phyloP scores from a whole-genome alignment of 2,329 filamentous ascomycete species.

The Fusarium metavorans region DNA sequence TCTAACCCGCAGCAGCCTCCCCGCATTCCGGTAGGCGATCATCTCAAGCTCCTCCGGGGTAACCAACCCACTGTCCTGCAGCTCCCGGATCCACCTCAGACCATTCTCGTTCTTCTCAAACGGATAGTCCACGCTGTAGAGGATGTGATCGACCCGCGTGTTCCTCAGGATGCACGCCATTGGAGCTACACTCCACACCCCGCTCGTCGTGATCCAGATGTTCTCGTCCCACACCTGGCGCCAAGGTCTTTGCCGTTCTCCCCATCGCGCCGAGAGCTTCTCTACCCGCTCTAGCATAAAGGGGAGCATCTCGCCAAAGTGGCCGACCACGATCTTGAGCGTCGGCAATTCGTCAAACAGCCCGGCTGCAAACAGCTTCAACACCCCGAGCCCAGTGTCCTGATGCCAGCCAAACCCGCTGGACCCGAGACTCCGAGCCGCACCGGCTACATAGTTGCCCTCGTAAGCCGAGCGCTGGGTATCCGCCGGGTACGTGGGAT shows the following conservation, averaged over 20 bases:
- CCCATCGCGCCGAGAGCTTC: slow-evolving; percentile 44
- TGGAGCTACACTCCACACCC: slow-evolving; percentile 62
- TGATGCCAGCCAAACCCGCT: slow-evolving; percentile 64
- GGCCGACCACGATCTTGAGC: slow-evolving; percentile 55
- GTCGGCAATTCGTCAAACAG: slow-evolving; percentile 52
- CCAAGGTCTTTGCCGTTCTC: slow-evolving; percentile 52
- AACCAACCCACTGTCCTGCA: slow-evolving; percentile 63
- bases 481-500: slow-evolving; percentile 55
- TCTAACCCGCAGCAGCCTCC: slow-evolving; percentile 56
- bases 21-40: slow-evolving; percentile 64
- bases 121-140: slow-evolving; percentile 71
- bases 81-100: slow-evolving; percentile 58
- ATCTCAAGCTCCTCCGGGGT: slow-evolving; percentile 60
- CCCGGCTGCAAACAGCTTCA: slow-evolving; percentile 50
- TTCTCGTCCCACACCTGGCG: slow-evolving; percentile 66
- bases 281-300: slow-evolving; percentile 64
- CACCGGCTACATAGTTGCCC: slow-evolving; percentile 43
- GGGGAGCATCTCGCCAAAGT: slow-evolving; percentile 62
- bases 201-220: slow-evolving; percentile 68
- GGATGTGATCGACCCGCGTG: slow-evolving; percentile 61
- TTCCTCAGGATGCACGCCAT: slow-evolving; percentile 59
- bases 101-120: slow-evolving; percentile 64
- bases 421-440: slow-evolving; percentile 51
- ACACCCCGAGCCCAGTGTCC: slow-evolving; percentile 58
- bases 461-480: slow-evolving; percentile 43